phyloP scores from a whole-genome alignment of 352 stramenopile genomes.

The Phytophthora pseudosyringae region DNA sequence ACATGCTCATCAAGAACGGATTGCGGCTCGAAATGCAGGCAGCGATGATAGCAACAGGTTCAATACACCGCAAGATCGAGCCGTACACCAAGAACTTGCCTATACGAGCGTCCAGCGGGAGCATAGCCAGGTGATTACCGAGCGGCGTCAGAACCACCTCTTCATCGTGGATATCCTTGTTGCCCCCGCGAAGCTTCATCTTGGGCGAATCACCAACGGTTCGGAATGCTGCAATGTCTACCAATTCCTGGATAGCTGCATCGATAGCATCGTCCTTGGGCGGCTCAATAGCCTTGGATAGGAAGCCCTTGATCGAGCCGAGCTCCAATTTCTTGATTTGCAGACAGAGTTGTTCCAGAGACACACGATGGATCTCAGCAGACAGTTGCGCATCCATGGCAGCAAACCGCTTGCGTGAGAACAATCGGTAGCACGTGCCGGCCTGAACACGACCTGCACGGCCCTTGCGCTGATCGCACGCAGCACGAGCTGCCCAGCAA shows the following conservation, averaged over 20 bases:
- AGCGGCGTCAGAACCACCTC: conserved; percentile 92
- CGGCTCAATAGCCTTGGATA: conserved; percentile 91
- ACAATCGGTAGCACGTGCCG: conserved; percentile 82
- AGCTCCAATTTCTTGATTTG: conserved; percentile 89
- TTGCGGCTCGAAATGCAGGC: conserved; percentile 82
- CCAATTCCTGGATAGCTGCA: conserved; percentile 91
- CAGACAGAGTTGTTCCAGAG: conserved; percentile 85
- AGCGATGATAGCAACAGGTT: conserved; percentile 85
- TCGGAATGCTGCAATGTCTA: conserved; percentile 90
- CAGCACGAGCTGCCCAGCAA: conserved; percentile 81
- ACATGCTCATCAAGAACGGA: conserved; percentile 79
- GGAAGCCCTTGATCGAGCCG: conserved; percentile 73
- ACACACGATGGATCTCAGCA: conserved; percentile 90
- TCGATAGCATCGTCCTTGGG: conserved; percentile 91
- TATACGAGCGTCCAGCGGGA: conserved; percentile 86
- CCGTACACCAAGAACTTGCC: conserved; percentile 90
- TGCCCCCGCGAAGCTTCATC: conserved; percentile 15
- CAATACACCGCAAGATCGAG: conserved; percentile 85
- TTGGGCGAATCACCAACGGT: conserved; percentile 28
- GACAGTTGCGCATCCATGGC: conserved; percentile 74
- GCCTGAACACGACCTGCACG: conserved; percentile 83
- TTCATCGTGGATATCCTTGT: conserved; percentile 40
- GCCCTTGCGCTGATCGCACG: conserved; percentile 84
- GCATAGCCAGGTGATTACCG: conserved; percentile 85
- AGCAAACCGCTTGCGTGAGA: conserved; percentile 66